phyloP scores from a whole-genome alignment of 106 monocot species.

The Dioscorea zingiberensis region DNA sequence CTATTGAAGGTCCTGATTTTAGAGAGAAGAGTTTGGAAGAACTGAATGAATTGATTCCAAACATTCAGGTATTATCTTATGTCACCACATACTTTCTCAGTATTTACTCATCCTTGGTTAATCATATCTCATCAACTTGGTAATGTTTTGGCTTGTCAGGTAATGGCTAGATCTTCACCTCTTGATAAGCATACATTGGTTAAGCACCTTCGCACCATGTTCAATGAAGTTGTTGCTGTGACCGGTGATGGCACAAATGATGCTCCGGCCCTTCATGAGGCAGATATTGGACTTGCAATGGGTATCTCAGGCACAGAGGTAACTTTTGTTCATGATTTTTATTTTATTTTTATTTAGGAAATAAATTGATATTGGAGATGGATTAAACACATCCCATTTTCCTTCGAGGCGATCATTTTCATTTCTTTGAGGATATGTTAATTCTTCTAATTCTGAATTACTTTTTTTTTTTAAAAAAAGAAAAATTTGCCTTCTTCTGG shows the following conservation, averaged over 20 bases:
- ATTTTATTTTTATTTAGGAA: no score
- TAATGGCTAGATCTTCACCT: conserved; percentile 84
- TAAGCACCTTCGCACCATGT: conserved; percentile 50
- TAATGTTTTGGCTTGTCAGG: conserved; percentile 21
- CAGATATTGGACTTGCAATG: conserved; percentile 81
- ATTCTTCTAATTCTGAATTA: no score
- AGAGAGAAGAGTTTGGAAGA: conserved; percentile 49
- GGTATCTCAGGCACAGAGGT: conserved; percentile 82
- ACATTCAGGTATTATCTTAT: conserved; percentile 37
- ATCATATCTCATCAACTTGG: no score
- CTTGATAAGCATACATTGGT: conserved; percentile 62
- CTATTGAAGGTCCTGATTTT: conserved; percentile 74
- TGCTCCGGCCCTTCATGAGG: conserved; percentile 76
- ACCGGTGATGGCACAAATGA: conserved; percentile 88
- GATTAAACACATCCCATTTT: no score
- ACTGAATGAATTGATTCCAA: conserved; percentile 47
- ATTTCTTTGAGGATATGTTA: no score
- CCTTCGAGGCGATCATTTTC: no score
- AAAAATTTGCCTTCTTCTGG: no score
- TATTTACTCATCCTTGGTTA: no score
- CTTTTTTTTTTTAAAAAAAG: no score
- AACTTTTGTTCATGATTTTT: neutral
- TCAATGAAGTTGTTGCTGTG: conserved; percentile 69
- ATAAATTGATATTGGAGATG: no score
- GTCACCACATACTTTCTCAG: no score